Evolutionary conservation across 2,329 filamentous ascomycete species (phyloP), one percentile per base, ranked within the genome.

Genomic region (Phaeosphaeriaceae sp.): DNA sequence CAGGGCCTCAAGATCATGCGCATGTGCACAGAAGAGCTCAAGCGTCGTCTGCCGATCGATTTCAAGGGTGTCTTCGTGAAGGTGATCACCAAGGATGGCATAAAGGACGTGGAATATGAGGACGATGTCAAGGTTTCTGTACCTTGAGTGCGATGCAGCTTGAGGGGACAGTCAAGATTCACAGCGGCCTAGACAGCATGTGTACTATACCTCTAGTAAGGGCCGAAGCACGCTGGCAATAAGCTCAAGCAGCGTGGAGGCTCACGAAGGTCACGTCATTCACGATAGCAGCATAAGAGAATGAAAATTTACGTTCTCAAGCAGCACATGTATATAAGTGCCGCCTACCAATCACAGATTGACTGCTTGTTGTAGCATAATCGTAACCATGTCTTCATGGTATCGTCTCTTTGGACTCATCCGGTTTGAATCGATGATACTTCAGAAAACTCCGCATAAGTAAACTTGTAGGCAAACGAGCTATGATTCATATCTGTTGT

Each of bases 61-160:
- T 99, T 98, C 87, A 99, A 99, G 86, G 95, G 95, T 41, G 91
- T 97, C 71, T 71, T 89, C 53, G 93, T 99, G 72, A 98, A 98
- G 85, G 91, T 93, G 36, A 88, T 99, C 72, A 97, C 93, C 62
- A 96, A 96, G 82, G 92, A 98, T 70, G 95, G 96, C 11, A 90
- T 99, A 62, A 83, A 87, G 69, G 92, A 95, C 71, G 86, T 96
- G 71, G 88, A 92, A 64, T 96, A 93, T 77, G 90, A 94, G 76
- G 92, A 97, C 76, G 89, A 91, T 81, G 89, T 88, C 79, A 81
- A 89, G 58, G 88, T 90, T 40, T 86, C 85, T 78, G 80, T 83
- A 68, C 84, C 87, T 70, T 90, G 75, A 82, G 40, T 19, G 9
- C 27, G 11, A 15, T 44, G 33, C 22, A 25, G 17, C 24, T 41